A percentile compares a stretch with the other conserved stretches of the same genome.
phyloP scores from a whole-genome alignment of 1,284 basidiomycete species.

The Cystobasidium pallidum region DNA sequence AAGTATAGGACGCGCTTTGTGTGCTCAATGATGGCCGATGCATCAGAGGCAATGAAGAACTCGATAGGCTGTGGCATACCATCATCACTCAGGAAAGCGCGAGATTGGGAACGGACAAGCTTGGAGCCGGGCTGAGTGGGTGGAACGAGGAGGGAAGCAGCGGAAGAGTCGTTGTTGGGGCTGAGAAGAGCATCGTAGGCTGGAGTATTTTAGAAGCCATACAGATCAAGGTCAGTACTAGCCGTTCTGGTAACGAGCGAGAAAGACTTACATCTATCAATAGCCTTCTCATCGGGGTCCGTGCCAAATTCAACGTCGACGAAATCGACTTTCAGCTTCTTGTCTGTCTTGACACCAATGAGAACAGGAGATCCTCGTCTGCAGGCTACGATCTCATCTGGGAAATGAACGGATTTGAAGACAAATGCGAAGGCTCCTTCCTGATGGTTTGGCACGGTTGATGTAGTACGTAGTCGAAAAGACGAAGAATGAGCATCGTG shows the following conservation, averaged over 20 bases:
- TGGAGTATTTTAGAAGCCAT: neutral
- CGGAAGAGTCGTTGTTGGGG: conserved; percentile 43
- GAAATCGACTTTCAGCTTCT: conserved; percentile 99
- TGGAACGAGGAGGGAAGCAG: conserved; percentile 68
- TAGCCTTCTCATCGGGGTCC: conserved; percentile 66
- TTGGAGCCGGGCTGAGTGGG: conserved; percentile 67
- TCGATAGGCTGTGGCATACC: conserved; percentile 99
- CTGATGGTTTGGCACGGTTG: conserved; percentile 49
- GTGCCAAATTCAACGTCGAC: conserved; percentile 93
- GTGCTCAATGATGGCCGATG: conserved; percentile 95
- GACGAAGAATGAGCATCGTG: too few relatives aligned
- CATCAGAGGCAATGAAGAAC: conserved; percentile 98
- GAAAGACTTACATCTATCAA: conserved; percentile 46
- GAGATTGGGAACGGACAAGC: conserved; percentile 91
- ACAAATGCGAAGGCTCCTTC: conserved; percentile 99
- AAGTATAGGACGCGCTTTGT: conserved; percentile 98
- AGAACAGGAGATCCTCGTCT: conserved; percentile 95
- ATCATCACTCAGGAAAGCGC: conserved; percentile 92
- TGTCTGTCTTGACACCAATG: conserved; percentile 99
- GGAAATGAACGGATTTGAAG: conserved; percentile 97
- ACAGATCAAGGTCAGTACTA: neutral
- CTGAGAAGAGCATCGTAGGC: conserved; percentile 5
- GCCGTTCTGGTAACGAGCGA: neutral
- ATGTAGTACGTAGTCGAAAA: neutral
- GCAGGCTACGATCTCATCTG: conserved; percentile 92